Evolutionary conservation across 2,329 filamentous ascomycete genomes (phyloP), one percentile per base, ranked within the genome.

Genomic region (Tricladium varicosporioides): DNA sequence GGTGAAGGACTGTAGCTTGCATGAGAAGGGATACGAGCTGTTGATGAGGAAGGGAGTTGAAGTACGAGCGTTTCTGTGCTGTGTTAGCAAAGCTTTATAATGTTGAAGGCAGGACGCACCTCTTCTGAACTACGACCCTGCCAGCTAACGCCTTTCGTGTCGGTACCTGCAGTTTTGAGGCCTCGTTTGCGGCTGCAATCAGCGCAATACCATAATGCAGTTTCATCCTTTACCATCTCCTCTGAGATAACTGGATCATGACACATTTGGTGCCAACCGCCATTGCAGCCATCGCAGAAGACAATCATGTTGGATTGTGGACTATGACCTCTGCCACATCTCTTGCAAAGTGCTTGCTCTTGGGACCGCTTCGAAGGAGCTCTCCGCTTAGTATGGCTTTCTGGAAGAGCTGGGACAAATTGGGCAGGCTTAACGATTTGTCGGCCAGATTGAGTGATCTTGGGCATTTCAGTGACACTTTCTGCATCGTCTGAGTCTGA

Each of bases 271-370:
- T 95, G 91, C 82, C 91, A 95, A 44, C 86, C 83, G 31, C 80
- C 78, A 69, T 91, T 89, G 75, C 91, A 95, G 14, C 85, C 85
- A 72, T 93, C 89, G 74, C 91, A 95, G 71, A 92, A 91, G 2
- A 94, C 89, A 69, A 95, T 92, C 73, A 86, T 83, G 73, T 94
- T 94, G 64, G 77, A 84, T n/a, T 77, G 71, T 2, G 88, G 86
- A 66, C 87, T 90, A 62, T 88, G 82, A 9, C 88, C 85, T 62
- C 90, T 79, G 53, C 85, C 81, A 73, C 91, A 95, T 61, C 83
- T 80, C 65, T 85, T 86, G 75, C 90, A 94, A 32, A 88, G 78
- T 13, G 80, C 79, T 59, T 83, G 77, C 67, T 85, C 60, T 67
- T 80, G 79, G 18, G 81, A 84, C 60, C 84, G 80, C 72, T 86